Base-by-base conservation (phyloP, 345 rosid genomes). In the Xanthoceras sorbifolium region DNA sequence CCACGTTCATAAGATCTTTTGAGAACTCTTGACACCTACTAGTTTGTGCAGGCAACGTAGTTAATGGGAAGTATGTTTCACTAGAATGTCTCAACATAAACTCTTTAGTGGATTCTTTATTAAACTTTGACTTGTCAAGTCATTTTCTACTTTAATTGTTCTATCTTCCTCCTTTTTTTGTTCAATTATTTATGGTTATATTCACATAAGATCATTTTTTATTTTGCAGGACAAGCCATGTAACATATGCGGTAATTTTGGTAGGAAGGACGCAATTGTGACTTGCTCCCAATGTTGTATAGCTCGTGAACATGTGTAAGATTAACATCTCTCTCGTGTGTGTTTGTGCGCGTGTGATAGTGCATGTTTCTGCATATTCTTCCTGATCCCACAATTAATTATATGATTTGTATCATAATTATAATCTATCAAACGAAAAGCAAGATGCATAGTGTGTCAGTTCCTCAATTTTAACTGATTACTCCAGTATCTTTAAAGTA, bases 241-340 rank as follows among this genome's bases (percentile, higher is more conserved):
- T 71, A 75, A 83, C 42, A 80, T 65, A 59, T 88, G 93, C 68
- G 95, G 91, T 73, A 22, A 15, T 71, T 59, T 71, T 82, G 91
- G 85, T 66, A 72, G 22, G 63, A 72, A 59, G 60, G 80, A 81
- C 17, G 10, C 70, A 6, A 69, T 86, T 64, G 67, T 36, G 29
- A 79, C 86, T 61, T 90, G 93, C 83, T 77, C 80, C 18, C 71
- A 77, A 64, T 88, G 93, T 76, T 22, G 71, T 67, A 71, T 40
- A 61, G 71, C 83, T 44, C 60, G 74, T 61, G 82, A 83, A 62
- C 92, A 90, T 76, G 4, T 80, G 97, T 91, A 87, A 84, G 91
- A 76, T 73, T 66, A 29, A 42, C 57, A 26, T 22, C 0, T 65
- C 52, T 20, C 60, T 59, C 76, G 0, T 79, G 48, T 55, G 15